Evolutionary conservation across 176 grass and related monocot genomes (phyloP).

Genomic region (Aegilops speltoides): DNA sequence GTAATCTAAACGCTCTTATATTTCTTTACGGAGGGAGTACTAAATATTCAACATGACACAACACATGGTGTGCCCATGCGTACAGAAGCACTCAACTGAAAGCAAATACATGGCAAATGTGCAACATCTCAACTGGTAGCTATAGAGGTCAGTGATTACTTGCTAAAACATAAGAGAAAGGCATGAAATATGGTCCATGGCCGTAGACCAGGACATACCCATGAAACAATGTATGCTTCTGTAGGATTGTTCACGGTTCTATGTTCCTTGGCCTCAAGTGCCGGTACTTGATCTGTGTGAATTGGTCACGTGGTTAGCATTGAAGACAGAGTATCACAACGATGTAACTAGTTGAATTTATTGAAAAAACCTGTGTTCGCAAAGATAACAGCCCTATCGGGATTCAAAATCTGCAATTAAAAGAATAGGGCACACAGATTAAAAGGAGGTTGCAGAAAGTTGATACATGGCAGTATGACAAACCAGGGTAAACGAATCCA

Average conservation of each 20-base stretch:
- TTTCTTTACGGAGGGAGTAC: no score
- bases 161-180: neutral
- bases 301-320: constrained; percentile 25
- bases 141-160: neutral
- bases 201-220: constrained; percentile 50
- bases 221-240: constrained; percentile 79
- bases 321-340: neutral
- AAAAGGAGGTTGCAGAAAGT: neutral
- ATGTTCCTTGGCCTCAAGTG: constrained; percentile 67
- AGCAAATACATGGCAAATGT: constrained; percentile 1
- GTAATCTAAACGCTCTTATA: no score
- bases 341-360: constrained; percentile 22
- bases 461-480: neutral
- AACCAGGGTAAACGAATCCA: neutral
- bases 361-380: constrained; percentile 66
- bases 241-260: constrained; percentile 73
- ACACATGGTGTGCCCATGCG: neutral
- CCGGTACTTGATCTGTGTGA: constrained; percentile 72
- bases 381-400: constrained; percentile 68
- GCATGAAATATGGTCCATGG: constrained; percentile 24
- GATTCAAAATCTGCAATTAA: constrained; percentile 76
- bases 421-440: constrained; percentile 15
- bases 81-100: neutral
- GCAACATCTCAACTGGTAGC: neutral
- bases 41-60: neutral